phyloP scores from a whole-genome alignment of 1,139 yeast species.

The Saccharomycopsis hybrid region DNA sequence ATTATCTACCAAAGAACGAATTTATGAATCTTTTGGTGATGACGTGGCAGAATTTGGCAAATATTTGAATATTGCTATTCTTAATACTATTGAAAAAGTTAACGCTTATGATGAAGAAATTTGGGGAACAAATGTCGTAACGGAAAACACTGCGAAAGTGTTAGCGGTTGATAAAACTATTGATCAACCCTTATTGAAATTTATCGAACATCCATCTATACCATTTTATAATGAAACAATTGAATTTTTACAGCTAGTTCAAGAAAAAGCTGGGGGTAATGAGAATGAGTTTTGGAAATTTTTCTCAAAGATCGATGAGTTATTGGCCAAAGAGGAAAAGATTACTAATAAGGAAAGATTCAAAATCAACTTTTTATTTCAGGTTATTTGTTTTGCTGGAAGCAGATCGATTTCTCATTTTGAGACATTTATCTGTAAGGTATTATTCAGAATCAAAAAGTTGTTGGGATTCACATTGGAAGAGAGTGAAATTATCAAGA shows the following conservation, averaged over 20 bases:
- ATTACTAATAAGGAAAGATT: conserved; percentile 40
- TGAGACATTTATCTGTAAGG: conserved; percentile 57
- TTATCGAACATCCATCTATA: conserved; percentile 27
- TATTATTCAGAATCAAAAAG: conserved; percentile 45
- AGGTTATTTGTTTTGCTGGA: conserved; percentile 75
- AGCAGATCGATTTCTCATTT: conserved; percentile 87
- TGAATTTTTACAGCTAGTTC: conserved; percentile 31
- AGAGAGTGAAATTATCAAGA: conserved; percentile 32
- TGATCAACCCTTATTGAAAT: conserved; percentile 27
- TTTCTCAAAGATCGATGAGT: conserved; percentile 25
- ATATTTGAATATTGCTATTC: conserved; percentile 50
- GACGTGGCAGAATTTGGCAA: conserved; percentile 60
- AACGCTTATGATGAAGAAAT: conserved; percentile 34
- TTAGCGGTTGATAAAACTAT: conserved; percentile 22
- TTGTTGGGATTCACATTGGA: conserved; percentile 35
- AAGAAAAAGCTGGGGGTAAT: conserved; percentile 20
- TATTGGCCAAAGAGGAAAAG: conserved; percentile 27
- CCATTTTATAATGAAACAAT: conserved; percentile 31
- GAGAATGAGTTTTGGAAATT: conserved; percentile 26
- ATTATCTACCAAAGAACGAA: conserved; percentile 61
- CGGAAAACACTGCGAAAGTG: conserved; percentile 24
- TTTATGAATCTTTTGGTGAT: conserved; percentile 48
- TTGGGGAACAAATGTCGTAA: conserved; percentile 29
- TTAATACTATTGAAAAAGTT: conserved; percentile 32
- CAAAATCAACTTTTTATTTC: conserved; percentile 56